phyloP scores from a whole-genome alignment of 495 filamentous ascomycete species.

The Xylaria acuta region DNA sequence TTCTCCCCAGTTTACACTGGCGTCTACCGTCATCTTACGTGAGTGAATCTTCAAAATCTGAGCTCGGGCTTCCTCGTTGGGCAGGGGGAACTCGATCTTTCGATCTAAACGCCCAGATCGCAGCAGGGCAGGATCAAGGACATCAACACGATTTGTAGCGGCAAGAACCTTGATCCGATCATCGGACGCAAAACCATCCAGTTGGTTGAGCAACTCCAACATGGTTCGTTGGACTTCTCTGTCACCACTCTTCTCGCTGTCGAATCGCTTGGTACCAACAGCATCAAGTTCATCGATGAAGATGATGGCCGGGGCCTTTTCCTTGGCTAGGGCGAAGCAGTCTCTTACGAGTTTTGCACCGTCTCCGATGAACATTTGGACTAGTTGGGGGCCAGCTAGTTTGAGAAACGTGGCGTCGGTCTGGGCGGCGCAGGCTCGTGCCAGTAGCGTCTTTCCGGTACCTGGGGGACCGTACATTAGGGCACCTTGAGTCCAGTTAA shows the following conservation, averaged over 20 bases:
- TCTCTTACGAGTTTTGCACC: slow-evolving; percentile 97
- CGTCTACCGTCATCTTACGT: slow-evolving; percentile 96
- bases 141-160: slow-evolving; percentile 97
- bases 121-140: slow-evolving; percentile 92
- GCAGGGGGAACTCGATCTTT: slow-evolving; percentile 99
- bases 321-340: slow-evolving; percentile 96
- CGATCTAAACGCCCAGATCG: slow-evolving; percentile 94
- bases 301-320: slow-evolving; percentile 98
- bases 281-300: slow-evolving; percentile 99
- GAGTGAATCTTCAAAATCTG: slow-evolving; percentile 98
- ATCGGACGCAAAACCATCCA: slow-evolving; percentile 98
- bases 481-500: slow-evolving; percentile 64
- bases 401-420: slow-evolving; percentile 99
- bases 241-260: slow-evolving; percentile 97
- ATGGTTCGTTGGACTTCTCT: slow-evolving; percentile 98
- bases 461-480: slow-evolving; percentile 99
- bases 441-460: slow-evolving; percentile 96
- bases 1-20: slow-evolving; percentile 94
- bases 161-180: slow-evolving; percentile 99
- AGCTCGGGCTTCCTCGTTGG: slow-evolving; percentile 97
- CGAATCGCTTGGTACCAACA: slow-evolving; percentile 97
- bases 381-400: slow-evolving; percentile 96
- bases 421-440: slow-evolving; percentile 95
- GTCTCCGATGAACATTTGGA: slow-evolving; percentile 99
- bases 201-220: slow-evolving; percentile 98